phyloP scores from a whole-genome alignment of 1,139 yeast species.

The Entelexis sorbosivorans region DNA sequence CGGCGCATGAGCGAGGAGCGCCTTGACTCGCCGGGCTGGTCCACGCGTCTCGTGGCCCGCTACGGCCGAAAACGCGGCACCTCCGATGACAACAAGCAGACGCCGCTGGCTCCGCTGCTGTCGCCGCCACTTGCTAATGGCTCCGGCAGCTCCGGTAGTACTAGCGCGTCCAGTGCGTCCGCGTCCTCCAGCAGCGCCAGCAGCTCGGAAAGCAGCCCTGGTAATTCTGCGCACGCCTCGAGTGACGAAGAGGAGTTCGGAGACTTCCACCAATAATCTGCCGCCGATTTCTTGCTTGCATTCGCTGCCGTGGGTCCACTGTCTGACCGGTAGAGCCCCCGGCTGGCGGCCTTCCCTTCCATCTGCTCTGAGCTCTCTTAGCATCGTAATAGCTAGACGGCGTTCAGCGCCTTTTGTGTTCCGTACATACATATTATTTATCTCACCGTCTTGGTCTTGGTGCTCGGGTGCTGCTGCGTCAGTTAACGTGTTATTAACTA shows the following conservation, averaged over 20 bases:
- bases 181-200: neutral
- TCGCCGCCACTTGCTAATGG: conserved; percentile 8
- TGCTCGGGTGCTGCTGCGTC: neutral
- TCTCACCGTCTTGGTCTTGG: neutral
- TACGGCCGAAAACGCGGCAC: conserved; percentile 14
- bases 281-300: neutral
- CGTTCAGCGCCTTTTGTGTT: neutral
- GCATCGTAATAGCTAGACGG: neutral
- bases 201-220: neutral
- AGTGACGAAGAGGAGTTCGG: conserved; percentile 23
- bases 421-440: neutral
- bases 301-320: too few species aligned
- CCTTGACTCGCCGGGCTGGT: conserved; percentile 15
- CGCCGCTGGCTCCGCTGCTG: conserved; percentile 3
- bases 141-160: conserved; percentile 1
- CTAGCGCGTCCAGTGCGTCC: conserved; percentile 5
- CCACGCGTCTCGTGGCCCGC: conserved; percentile 22
- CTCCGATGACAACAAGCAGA: neutral
- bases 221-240: neutral
- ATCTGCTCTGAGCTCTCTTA: neutral
- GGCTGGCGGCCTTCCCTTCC: neutral
- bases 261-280: conserved; percentile 19
- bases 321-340: too few species aligned
- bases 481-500: neutral
- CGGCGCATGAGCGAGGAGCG: conserved; percentile 18